Evolutionary conservation across 345 rosid genomes (phyloP).

Genomic region (Bruguiera sexangula): DNA sequence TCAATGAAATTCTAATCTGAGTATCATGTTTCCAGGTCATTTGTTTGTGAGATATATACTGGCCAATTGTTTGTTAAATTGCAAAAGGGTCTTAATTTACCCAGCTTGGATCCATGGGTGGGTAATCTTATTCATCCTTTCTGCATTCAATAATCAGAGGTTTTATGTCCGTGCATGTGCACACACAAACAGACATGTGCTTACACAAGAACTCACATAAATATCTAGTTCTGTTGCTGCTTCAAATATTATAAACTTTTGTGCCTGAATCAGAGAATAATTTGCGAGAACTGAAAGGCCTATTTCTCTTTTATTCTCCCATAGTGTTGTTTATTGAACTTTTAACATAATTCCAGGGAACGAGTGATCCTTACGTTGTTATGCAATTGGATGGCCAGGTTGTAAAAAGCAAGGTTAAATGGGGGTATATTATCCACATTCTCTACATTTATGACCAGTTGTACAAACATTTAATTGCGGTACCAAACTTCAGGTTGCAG

Average conservation of each 20-base stretch:
- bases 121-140: conserved; percentile 15
- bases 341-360: conserved; percentile 53
- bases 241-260: background rate
- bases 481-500: too few relatives aligned
- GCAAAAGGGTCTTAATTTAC: conserved; percentile 68
- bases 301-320: background rate
- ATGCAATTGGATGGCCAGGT: conserved; percentile 87
- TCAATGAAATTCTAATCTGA: background rate
- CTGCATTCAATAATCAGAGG: background rate
- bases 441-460: too few relatives aligned
- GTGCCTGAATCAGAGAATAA: background rate
- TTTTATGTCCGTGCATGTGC: background rate
- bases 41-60: conserved; percentile 74
- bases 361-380: conserved; percentile 80
- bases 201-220: background rate
- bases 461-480: too few relatives aligned
- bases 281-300: background rate
- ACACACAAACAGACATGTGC: background rate
- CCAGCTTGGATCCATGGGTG: conserved; percentile 98
- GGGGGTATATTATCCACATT: conserved; percentile 48
- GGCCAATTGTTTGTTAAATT: conserved; percentile 81
- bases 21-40: conserved; percentile 48
- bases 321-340: background rate
- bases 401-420: conserved; percentile 71
- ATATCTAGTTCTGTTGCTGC: background rate